These are phyloP conservation scores for Irpex sp. DNA, from an alignment of 1,284 basidiomycete species.

Conservation along the genomic window DNA sequence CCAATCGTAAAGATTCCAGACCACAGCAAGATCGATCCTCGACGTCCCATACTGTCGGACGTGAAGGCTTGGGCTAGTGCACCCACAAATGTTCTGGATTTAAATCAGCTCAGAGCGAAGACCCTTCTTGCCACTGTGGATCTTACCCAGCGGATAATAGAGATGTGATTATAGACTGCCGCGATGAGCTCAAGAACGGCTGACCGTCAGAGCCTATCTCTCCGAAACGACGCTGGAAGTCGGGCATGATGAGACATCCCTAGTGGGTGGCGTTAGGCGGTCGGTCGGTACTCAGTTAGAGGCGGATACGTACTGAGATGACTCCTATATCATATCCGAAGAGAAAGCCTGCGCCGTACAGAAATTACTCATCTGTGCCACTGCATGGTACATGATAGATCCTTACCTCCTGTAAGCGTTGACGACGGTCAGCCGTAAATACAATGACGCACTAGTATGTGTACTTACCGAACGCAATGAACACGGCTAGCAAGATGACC, in stretches of 20 bases:
- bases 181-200: slow-evolving; percentile 51
- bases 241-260: slow-evolving; percentile 80
- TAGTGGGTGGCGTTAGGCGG: slow-evolving; percentile 23
- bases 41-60: slow-evolving; percentile 69
- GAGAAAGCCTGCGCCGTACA: slow-evolving; percentile 41
- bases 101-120: slow-evolving; percentile 4
- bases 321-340: slow-evolving; percentile 75
- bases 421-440: background rate
- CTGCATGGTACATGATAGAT: background rate
- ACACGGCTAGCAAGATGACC: slow-evolving; percentile 58
- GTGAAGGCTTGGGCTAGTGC: slow-evolving; percentile 75
- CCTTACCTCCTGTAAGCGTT: background rate
- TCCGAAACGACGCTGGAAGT: slow-evolving; percentile 71
- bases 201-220: slow-evolving; percentile 46
- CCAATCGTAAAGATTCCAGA: slow-evolving; percentile 72
- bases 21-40: slow-evolving; percentile 75
- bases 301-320: slow-evolving; percentile 41
- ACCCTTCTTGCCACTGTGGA: background rate
- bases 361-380: slow-evolving; percentile 4
- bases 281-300: background rate
- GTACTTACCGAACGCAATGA: slow-evolving; percentile 47
- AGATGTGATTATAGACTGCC: slow-evolving; percentile 77
- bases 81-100: slow-evolving; percentile 62
- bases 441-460: background rate
- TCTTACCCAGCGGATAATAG: slow-evolving; percentile 72